phyloP scores from a whole-genome alignment of 768 basidiomycete genomes.

The Termitomyces sp. region DNA sequence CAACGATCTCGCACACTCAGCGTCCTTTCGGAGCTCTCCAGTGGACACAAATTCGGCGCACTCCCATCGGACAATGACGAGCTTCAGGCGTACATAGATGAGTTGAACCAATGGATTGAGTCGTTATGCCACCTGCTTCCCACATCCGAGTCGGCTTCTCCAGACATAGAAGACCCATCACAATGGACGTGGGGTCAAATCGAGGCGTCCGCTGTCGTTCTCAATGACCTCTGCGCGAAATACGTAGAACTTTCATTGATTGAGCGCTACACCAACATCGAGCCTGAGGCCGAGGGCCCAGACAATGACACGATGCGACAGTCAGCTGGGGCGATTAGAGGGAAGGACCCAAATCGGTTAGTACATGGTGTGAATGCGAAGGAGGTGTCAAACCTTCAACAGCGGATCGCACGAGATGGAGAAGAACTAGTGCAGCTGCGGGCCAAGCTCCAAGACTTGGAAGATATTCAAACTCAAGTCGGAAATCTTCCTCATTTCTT shows the following conservation, averaged over 20 bases:
- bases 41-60: not conserved
- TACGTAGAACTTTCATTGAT: not conserved
- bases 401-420: not conserved
- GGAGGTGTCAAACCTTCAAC: not conserved
- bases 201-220: not conserved
- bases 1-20: not conserved
- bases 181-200: conserved; percentile 10
- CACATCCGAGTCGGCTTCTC: not conserved
- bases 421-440: conserved; percentile 2
- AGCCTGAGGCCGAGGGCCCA: too few relatives aligned
- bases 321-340: too few relatives aligned
- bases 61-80: not conserved
- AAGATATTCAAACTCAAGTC: conserved; percentile 3
- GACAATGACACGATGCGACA: not conserved
- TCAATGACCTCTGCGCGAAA: not conserved
- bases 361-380: not conserved
- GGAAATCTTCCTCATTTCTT: not conserved
- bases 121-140: not conserved
- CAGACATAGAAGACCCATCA: not conserved
- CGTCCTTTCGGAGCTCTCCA: not conserved
- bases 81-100: not conserved
- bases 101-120: conserved; percentile 5
- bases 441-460: not conserved
- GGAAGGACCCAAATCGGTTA: not conserved
- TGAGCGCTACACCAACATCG: not conserved